A percentile compares a stretch with the other conserved stretches of the same genome.
Conservation (phyloP, 208 protist species). For the Trypanosoma cruzi region DNA sequence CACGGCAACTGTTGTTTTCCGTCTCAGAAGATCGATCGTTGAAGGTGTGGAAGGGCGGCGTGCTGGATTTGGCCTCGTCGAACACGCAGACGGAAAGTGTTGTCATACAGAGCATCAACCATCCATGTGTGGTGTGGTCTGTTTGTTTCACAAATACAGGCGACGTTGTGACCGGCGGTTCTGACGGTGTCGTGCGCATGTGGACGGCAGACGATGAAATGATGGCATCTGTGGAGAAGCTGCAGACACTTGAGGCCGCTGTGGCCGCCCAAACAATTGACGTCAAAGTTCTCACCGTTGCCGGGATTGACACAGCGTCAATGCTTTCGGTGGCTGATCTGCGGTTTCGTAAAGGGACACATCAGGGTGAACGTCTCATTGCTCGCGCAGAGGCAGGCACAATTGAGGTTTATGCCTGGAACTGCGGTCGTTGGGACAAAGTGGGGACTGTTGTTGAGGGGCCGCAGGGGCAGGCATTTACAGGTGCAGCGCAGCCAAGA, state of each 20-base stretch:
- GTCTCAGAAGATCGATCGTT: conserved; percentile 88
- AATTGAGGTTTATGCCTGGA: conserved; percentile 85
- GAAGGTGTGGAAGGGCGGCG: conserved; percentile 58
- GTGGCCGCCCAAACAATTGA: conserved; percentile 69
- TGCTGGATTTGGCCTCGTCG: neutral
- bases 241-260: conserved; percentile 48
- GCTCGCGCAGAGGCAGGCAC: conserved; percentile 49
- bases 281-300: conserved; percentile 37
- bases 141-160: conserved; percentile 55
- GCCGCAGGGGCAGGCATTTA: conserved; percentile 39
- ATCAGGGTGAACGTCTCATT: conserved; percentile 69
- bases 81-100: conserved; percentile 1
- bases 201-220: conserved; percentile 69
- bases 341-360: conserved; percentile 26
- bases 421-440: conserved; percentile 79
- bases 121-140: conserved; percentile 91
- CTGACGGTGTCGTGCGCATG: conserved; percentile 89
- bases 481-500: conserved; percentile 29
- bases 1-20: conserved; percentile 65
- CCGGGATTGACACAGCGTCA: conserved; percentile 34
- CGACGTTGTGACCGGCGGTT: conserved; percentile 80
- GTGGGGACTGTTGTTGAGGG: conserved; percentile 93
- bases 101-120: conserved; percentile 76
- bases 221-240: conserved; percentile 68
- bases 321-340: conserved; percentile 59